Base-by-base conservation (phyloP, 2,329 filamentous ascomycete species). In the Uncinocarpus reesii region DNA sequence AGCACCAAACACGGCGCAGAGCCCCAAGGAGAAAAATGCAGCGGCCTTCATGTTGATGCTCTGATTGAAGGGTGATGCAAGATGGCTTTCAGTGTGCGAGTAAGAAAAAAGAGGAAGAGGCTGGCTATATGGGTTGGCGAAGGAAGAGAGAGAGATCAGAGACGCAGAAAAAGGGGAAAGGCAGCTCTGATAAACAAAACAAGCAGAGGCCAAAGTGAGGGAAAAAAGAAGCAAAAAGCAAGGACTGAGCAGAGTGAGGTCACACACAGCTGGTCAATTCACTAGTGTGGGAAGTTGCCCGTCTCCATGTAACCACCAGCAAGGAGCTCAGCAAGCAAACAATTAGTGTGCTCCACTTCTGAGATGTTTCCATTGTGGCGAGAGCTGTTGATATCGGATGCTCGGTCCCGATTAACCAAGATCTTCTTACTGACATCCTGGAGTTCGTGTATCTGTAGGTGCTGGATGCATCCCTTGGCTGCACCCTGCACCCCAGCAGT, bases 21-120 rank as follows among this genome's bases (percentile, higher is more conserved):
- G 50, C 21, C 56, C 40, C 45, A 57, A 43, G 34, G 57, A 54
- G 31, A 56, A 50, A 40, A 55, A 50, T 38, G 52, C 11, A 41
- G 56, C n/a, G 47, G 50, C 45, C 56, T 61, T 62, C 60, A 62
- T 62, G 31, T 34, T 59, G 54, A 55, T 3, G 28, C 11, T 18
- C 6, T 13, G 13, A 21, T 28, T 35, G 32, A 23, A 15, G 21
- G n/a, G n/a, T n/a, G n/a, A n/a, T n/a, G n/a, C n/a, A n/a, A n/a
- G n/a, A n/a, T n/a, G n/a, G n/a, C n/a, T n/a, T n/a, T n/a, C n/a
- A n/a, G n/a, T n/a, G n/a, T n/a, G n/a, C 15, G 21, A 37, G 31
- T 16, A 29, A 10, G 18, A 13, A 21, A 26, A 26, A 42, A 23
- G 20, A 18, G 40, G 31, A 26, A 42, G 45, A 34, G n/a, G n/a